Conservation (phyloP, 371 early-diverging fungal genomes). For the Choanephora cucurbitarum region DNA sequence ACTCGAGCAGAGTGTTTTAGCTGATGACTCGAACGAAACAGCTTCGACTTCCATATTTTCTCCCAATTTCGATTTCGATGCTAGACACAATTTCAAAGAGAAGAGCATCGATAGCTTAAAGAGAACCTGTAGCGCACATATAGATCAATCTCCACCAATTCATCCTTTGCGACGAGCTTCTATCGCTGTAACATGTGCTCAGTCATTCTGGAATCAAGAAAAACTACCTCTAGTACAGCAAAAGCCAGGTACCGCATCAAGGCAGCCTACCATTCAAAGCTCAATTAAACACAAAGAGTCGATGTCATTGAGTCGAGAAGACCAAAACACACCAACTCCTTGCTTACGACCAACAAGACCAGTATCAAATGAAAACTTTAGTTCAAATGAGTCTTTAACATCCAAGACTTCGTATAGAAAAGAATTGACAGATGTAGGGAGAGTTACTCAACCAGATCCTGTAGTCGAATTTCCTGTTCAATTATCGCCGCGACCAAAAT, state of each 20-base stretch:
- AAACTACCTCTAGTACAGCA: no score
- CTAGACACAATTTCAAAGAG: not conserved
- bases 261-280: no score
- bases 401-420: not conserved
- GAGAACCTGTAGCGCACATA: not conserved
- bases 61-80: not conserved
- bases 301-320: no score
- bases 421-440: not conserved
- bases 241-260: no score
- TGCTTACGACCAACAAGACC: not conserved
- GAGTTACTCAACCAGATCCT: not conserved
- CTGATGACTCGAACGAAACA: no score
- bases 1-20: no score
- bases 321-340: no score
- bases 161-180: not conserved
- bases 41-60: not conserved
- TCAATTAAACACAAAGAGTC: no score
- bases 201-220: not conserved
- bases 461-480: not conserved
- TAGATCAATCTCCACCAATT: not conserved
- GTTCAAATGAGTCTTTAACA: not conserved
- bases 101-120: not conserved
- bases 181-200: not conserved
- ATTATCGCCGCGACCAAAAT: slow-evolving; percentile 3
- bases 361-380: no score